Percentiles rank a stretch among this genome's conserved stretches.
These are phyloP conservation scores for Trichosanthes truncata DNA, from an alignment of 306 rosid species.

Conservation along the genomic window DNA sequence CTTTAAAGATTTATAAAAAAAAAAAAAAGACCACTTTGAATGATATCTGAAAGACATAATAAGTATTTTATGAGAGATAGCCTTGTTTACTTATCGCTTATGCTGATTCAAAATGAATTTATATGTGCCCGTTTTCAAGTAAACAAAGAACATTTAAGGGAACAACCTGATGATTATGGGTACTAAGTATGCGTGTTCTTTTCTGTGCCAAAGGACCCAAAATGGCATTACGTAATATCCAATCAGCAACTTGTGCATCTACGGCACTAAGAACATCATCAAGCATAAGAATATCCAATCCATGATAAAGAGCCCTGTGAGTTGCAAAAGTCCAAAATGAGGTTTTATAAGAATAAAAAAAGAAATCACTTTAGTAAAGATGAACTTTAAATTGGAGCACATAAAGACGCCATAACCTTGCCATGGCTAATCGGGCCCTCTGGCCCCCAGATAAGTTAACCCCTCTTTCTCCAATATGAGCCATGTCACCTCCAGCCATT, in stretches of 20 bases:
- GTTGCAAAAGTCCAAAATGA: constrained; percentile 15
- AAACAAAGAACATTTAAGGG: constrained; percentile 5
- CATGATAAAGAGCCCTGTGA: constrained; percentile 78
- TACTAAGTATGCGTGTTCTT: constrained; percentile 64
- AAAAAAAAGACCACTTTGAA: neutral
- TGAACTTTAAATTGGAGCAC: neutral
- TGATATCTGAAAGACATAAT: neutral
- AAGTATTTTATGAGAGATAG: neutral
- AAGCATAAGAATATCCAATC: constrained; percentile 68
- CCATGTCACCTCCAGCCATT: constrained; percentile 93
- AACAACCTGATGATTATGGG: constrained; percentile 76
- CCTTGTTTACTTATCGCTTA: neutral
- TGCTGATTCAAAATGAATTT: neutral
- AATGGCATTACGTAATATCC: constrained; percentile 68
- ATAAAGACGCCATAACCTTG: constrained; percentile 42
- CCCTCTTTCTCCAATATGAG: constrained; percentile 87
- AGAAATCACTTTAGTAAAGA: constrained; percentile 1
- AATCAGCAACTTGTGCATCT: constrained; percentile 78
- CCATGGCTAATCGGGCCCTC: constrained; percentile 93
- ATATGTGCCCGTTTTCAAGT: neutral
- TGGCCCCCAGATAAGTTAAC: constrained; percentile 91
- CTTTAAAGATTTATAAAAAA: neutral
- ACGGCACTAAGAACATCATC: constrained; percentile 94
- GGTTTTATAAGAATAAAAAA: constrained; percentile 7
- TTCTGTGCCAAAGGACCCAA: constrained; percentile 62